Conservation (phyloP, 768 basidiomycete genomes). For the Pisolithus microcarpus region DNA sequence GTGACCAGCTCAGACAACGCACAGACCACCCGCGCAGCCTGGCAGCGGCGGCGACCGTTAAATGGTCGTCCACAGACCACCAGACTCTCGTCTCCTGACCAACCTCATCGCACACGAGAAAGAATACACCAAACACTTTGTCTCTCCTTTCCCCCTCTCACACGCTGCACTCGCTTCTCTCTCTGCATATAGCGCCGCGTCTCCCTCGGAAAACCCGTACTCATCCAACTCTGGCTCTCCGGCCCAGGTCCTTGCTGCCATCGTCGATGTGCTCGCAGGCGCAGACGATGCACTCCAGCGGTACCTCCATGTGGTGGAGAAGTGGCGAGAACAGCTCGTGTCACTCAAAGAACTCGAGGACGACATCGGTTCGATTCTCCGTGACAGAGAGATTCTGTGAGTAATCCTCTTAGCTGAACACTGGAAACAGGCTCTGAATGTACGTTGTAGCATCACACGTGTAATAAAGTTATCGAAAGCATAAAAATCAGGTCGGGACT, state of each 20-base stretch:
- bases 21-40: too few species aligned
- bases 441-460: constrained; percentile 54
- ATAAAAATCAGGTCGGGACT: constrained; percentile 35
- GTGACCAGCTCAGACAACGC: too few species aligned
- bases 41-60: too few species aligned
- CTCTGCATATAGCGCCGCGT: constrained; percentile 67
- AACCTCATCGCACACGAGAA: constrained; percentile 67
- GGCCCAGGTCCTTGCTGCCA: constrained; percentile 23
- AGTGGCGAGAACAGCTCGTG: constrained; percentile 57
- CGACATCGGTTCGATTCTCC: constrained; percentile 59
- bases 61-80: constrained; percentile 48
- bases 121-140: constrained; percentile 58
- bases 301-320: constrained; percentile 55
- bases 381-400: constrained; percentile 79
- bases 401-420: constrained; percentile 19
- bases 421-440: background rate
- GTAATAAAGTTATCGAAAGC: constrained; percentile 72
- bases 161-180: constrained; percentile 57
- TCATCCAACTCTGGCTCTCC: constrained; percentile 24
- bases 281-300: constrained; percentile 63
- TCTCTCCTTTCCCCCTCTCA: constrained; percentile 49
- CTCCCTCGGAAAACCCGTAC: constrained; percentile 44
- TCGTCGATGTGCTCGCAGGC: constrained; percentile 51
- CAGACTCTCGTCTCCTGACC: constrained; percentile 64
- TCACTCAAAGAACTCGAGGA: constrained; percentile 63